phyloP scores from a whole-genome alignment of 257 asterid species.

The Linaria vulgaris region DNA sequence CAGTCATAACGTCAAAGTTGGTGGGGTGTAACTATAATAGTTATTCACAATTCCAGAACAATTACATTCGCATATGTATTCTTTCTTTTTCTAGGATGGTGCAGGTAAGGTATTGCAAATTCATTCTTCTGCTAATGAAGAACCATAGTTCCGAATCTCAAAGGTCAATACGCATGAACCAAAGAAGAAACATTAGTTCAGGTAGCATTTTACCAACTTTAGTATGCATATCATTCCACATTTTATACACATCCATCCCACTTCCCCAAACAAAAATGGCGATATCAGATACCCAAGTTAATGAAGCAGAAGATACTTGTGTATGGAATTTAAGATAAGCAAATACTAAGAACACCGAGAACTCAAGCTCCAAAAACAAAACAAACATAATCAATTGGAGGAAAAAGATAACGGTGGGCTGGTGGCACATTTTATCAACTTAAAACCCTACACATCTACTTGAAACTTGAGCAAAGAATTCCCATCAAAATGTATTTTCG shows the following conservation, averaged over 20 bases:
- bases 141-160: constrained; percentile 1
- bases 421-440: not conserved
- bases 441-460: constrained; percentile 5
- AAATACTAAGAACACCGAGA: not conserved
- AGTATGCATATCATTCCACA: not conserved
- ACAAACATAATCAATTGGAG: constrained; percentile 3
- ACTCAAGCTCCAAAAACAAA: not conserved
- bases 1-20: too few relatives aligned
- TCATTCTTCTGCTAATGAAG: not conserved
- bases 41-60: not conserved
- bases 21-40: too few relatives aligned
- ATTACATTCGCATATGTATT: not conserved
- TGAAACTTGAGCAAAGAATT: not conserved
- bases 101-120: not conserved
- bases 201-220: not conserved
- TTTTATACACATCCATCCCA: not conserved
- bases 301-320: not conserved
- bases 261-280: not conserved
- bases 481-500: not conserved
- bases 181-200: not conserved
- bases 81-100: not conserved
- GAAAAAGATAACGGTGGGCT: not conserved
- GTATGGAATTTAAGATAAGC: not conserved
- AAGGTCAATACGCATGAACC: not conserved
- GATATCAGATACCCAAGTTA: not conserved